Evolutionary conservation across 805 yeast genomes (phyloP).

Genomic region (Spathaspora girioi): DNA sequence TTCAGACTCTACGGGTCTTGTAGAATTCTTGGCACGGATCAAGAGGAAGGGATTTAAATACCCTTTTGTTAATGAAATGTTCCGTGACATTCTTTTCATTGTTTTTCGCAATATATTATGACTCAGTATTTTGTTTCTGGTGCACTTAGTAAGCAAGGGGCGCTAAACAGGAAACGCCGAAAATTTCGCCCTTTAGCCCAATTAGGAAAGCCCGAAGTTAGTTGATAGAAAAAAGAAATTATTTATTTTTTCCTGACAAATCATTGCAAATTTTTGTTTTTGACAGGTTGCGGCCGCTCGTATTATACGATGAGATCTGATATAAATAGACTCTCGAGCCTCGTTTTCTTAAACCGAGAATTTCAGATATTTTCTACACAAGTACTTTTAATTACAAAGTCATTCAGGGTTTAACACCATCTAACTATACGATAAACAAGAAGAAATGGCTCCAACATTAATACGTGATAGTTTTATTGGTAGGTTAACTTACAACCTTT

Average conservation of each 20-base stretch:
- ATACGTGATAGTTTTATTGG: conserved; percentile 30
- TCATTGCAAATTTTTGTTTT: background rate
- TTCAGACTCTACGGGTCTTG: background rate
- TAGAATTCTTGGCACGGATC: background rate
- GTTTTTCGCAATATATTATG: background rate
- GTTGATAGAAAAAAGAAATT: background rate
- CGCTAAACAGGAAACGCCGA: background rate
- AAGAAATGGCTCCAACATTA: conserved; percentile 11
- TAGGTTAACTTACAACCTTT: conserved; percentile 22
- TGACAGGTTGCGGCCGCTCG: background rate
- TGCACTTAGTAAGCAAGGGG: background rate
- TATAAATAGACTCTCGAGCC: background rate
- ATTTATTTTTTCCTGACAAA: background rate
- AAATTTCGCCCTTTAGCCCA: background rate
- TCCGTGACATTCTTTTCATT: background rate
- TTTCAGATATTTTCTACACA: background rate
- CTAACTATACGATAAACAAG: background rate
- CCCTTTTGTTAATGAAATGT: background rate
- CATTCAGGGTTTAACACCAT: too few relatives aligned
- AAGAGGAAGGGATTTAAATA: background rate
- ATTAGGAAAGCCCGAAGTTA: background rate
- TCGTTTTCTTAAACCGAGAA: background rate
- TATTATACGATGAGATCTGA: background rate
- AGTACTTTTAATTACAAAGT: background rate
- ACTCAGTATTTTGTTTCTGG: background rate